These are phyloP conservation scores for Pleurotus citrinopileatus DNA, from an alignment of 768 basidiomycete genomes.

Conservation along the genomic window DNA sequence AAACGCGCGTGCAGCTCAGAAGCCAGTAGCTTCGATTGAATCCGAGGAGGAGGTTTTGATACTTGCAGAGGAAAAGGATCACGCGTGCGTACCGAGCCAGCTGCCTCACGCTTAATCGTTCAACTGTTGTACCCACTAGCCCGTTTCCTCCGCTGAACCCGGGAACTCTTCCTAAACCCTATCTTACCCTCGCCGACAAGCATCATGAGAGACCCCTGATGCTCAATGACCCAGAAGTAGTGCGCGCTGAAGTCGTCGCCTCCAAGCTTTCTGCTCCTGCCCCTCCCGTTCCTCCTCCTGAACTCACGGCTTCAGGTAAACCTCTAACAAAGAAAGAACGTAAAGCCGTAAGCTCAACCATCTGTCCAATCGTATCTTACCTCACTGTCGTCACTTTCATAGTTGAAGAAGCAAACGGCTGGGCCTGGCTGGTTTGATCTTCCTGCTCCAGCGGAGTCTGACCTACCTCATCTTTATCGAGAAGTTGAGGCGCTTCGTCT, in stretches of 20 bases:
- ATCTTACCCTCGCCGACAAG: conserved; percentile 52
- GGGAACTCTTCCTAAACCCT: conserved; percentile 58
- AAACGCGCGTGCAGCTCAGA: conserved; percentile 36
- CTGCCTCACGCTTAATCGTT: background rate
- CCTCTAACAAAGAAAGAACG: conserved; percentile 69
- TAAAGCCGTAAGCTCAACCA: conserved; percentile 52
- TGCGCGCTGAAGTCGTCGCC: conserved; percentile 48
- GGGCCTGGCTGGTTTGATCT: conserved; percentile 88
- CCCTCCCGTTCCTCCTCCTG: conserved; percentile 61
- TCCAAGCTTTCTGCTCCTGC: conserved; percentile 48
- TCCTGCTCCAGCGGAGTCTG: conserved; percentile 77
- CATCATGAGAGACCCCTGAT: conserved; percentile 41
- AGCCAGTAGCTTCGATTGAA: conserved; percentile 19
- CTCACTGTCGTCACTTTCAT: background rate
- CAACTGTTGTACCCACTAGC: conserved; percentile 26
- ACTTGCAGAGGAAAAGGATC: conserved; percentile 34
- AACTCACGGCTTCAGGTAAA: conserved; percentile 58
- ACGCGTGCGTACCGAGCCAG: too few relatives aligned
- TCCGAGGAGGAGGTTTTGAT: conserved; percentile 55
- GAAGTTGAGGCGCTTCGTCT: conserved; percentile 88
- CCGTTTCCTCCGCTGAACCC: conserved; percentile 65
- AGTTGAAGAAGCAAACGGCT: conserved; percentile 72
- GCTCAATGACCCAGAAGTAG: conserved; percentile 62
- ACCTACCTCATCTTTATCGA: conserved; percentile 73
- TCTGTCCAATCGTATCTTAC: background rate